Evolutionary conservation across 2,329 filamentous ascomycete species (phyloP).

Genomic region (Sphaerulina populicola): DNA sequence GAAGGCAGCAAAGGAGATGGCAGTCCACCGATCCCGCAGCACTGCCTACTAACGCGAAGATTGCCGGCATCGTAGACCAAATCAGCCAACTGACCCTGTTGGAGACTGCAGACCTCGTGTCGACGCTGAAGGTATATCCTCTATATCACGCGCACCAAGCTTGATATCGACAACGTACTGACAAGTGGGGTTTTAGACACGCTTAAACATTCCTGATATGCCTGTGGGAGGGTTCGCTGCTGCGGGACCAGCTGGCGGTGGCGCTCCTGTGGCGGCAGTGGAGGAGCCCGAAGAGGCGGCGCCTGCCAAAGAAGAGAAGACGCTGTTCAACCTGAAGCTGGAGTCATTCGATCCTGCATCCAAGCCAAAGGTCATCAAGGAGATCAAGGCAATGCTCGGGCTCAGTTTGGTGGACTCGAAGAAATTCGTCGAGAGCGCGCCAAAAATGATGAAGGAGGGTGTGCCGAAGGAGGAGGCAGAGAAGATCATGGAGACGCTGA

Average conservation of each 20-base stretch:
- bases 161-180: not conserved
- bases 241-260: slow-evolving; percentile 49
- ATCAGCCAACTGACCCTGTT: slow-evolving; percentile 96
- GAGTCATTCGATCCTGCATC: slow-evolving; percentile 75
- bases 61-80: slow-evolving; percentile 89
- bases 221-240: slow-evolving; percentile 85
- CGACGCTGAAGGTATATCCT: slow-evolving; percentile 73
- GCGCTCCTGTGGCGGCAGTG: slow-evolving; percentile 50
- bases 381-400: slow-evolving; percentile 93
- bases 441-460: slow-evolving; percentile 98
- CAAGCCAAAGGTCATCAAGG: slow-evolving; percentile 99
- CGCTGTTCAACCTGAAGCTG: slow-evolving; percentile 93
- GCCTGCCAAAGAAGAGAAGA: slow-evolving; percentile 84
- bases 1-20: slow-evolving; percentile 57
- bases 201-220: slow-evolving; percentile 95
- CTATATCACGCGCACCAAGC: not conserved
- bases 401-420: slow-evolving; percentile 97
- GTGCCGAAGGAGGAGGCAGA: slow-evolving; percentile 98
- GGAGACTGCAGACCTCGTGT: slow-evolving; percentile 93
- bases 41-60: slow-evolving; percentile 67
- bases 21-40: slow-evolving; percentile 65
- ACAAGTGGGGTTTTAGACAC: slow-evolving; percentile 51
- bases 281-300: slow-evolving; percentile 77
- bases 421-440: slow-evolving; percentile 98
- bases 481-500: slow-evolving; percentile 94